Base-by-base conservation (phyloP, 2,329 filamentous ascomycete species). In the Sporothrix mexicana region DNA sequence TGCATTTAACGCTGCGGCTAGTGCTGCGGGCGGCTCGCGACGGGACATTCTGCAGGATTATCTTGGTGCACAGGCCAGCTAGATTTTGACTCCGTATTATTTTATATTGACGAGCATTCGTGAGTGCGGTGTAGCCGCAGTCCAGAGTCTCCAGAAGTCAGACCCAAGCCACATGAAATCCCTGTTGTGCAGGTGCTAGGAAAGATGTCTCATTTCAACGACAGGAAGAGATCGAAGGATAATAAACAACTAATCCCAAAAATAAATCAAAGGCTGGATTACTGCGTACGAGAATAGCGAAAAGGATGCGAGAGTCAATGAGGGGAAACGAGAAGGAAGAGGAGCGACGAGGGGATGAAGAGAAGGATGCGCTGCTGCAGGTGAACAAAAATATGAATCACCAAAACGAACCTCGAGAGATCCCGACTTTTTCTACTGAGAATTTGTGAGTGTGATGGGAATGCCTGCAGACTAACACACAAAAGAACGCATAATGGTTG, bases 1-100 rank as follows among this genome's bases (percentile, higher is more conserved):
- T 36, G 30, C 30, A 36, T 36, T 36, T 36, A 6, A 36, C 30
- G 30, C 30, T 3, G 41, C 41, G 17, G 36, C 36, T 45, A 45
- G 61, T 64, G 61, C 36, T 43, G 61, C 61, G 41, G 61, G 61
- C 61, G 61, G 36, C n/a, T 17, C 36, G 41, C 61, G 41, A 43
- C 20, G 41, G 61, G 61, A 64, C 30, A 36, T 36, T 36, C 36
- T 59, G 55, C 55, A 36, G 55, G 55, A 59, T 59, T 59, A 59
- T 59, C 55, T 59, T 36, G 55, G 25, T 59, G 55, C 23, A 25
- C 55, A 30, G 55, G 30, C 20, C 4, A 25, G 55, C 23, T 25
- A 25, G 10, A 55, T 36, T 36, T 59, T 36, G 25, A 36, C 36
- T 59, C 55, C 55, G 55, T 36, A 59, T 59, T 59, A 36, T 59